These are phyloP conservation scores for Melastoma candidum DNA, from an alignment of 441 rosid genomes.

Conservation along the genomic window DNA sequence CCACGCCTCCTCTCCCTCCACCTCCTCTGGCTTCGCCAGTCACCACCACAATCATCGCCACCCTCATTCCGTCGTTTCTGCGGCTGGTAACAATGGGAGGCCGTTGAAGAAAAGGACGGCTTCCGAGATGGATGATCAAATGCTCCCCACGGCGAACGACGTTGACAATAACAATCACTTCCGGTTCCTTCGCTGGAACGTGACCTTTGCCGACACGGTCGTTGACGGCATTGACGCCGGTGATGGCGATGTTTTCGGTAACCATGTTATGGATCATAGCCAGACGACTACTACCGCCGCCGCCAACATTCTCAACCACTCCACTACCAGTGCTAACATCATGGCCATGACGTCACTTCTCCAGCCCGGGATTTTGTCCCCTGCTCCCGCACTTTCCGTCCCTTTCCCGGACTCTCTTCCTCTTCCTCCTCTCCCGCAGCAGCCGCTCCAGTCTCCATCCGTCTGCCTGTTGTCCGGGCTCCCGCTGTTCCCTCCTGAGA, in stretches of 20 bases:
- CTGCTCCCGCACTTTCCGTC: conserved; percentile 7
- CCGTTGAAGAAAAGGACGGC: conserved; percentile 80
- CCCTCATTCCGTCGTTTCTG: no score
- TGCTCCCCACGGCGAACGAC: conserved; percentile 15
- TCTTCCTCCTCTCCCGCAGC: no score
- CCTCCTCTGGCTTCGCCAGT: no score
- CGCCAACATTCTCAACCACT: conserved; percentile 42
- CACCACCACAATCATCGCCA: no score
- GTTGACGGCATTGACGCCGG: neutral
- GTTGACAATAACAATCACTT: conserved; percentile 15
- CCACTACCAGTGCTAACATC: conserved; percentile 26
- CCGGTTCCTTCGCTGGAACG: conserved; percentile 37
- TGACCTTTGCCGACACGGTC: conserved; percentile 3
- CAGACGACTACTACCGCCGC: conserved; percentile 13
- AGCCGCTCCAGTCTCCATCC: conserved; percentile 35
- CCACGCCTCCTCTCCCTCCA: no score
- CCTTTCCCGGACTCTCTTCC: conserved; percentile 18
- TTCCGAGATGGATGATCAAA: conserved; percentile 46
- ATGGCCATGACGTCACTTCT: conserved; percentile 43
- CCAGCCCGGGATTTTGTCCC: conserved; percentile 27
- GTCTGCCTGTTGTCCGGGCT: conserved; percentile 90
- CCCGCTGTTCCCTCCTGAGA: conserved; percentile 77
- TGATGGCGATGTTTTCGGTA: neutral
- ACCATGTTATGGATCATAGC: neutral
- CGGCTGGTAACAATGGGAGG: conserved; percentile 10